These are phyloP conservation scores for Sporopachydermia lactativora DNA, from an alignment of 805 yeast genomes.

Conservation along the genomic window DNA sequence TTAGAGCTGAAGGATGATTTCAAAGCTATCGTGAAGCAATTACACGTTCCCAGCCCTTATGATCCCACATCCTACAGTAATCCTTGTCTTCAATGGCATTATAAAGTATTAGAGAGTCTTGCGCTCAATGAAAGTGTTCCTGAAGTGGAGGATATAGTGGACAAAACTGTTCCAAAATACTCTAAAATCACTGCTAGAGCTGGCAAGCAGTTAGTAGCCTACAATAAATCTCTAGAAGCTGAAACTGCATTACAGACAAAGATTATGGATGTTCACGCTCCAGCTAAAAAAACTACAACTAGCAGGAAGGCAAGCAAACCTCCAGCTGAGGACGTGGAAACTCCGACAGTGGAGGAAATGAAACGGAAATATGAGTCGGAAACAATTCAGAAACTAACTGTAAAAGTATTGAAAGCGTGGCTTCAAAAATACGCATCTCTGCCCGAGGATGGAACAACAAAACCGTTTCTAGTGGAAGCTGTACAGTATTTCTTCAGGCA, in stretches of 20 bases:
- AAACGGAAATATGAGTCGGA: neutral
- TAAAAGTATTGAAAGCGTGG: neutral
- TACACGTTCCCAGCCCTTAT: slow-evolving; percentile 21
- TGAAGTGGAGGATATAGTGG: slow-evolving; percentile 12
- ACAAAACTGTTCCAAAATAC: slow-evolving; percentile 14
- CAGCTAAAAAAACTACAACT: neutral
- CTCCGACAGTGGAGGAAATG: neutral
- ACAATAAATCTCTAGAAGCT: slow-evolving; percentile 4
- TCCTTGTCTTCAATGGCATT: slow-evolving; percentile 57
- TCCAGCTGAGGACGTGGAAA: neutral
- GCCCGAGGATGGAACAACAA: neutral
- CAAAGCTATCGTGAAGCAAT: slow-evolving; percentile 22
- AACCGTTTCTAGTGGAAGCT: slow-evolving; percentile 1
- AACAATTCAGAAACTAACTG: neutral
- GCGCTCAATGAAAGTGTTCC: slow-evolving; percentile 35
- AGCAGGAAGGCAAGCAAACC: neutral
- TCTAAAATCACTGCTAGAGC: slow-evolving; percentile 13
- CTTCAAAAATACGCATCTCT: neutral
- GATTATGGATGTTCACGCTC: neutral
- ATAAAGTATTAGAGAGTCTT: slow-evolving; percentile 46
- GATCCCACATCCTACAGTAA: slow-evolving; percentile 44
- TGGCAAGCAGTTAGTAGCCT: slow-evolving; percentile 9
- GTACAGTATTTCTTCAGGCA: neutral
- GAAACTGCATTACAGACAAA: neutral
- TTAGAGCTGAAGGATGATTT: slow-evolving; percentile 35